Base-by-base conservation (phyloP, 2,329 filamentous ascomycete genomes). In the Hymenoscyphus fructigenus region DNA sequence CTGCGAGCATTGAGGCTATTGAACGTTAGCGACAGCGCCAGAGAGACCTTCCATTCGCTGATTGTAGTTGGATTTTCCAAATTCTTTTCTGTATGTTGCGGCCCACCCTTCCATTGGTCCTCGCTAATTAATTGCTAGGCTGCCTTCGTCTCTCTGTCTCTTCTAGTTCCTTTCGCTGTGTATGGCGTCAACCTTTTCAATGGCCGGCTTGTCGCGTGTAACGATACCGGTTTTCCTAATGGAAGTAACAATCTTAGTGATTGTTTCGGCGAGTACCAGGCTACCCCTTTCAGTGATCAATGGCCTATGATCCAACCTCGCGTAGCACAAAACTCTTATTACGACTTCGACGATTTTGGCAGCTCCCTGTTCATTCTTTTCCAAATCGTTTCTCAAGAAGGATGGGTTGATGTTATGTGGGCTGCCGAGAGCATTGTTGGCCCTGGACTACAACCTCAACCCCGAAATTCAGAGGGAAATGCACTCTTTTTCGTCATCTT, bases 331-430 rank as follows among this genome's bases (percentile, higher is more conserved):
- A 98, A 99, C 72, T 87, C 89, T 0, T 96, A 87, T 75, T 98
- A 90, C 78, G 90, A 90, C 76, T 99, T 99, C 75, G 95, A 99
- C 77, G 91, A 96, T 75, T 99, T 99, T 73, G 91, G 90, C n/a
- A 86, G 91, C 62, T 91, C 94, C 0, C 83, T 99, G 38, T 98
- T 98, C 80, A 96, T 96, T 67, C 90, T 99, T 66, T 99, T 97
- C 80, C 93, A 98, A 77, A 97, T 99, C 78, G 94, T 98, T 53
- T 98, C 94, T 61, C 95, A 99, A 77, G 96, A 99, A 82, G 95
- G 95, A 38, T 99, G 96, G 95, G 88, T 89, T 12, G 93, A 97
- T 76, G 92, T 97, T n/a, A 91, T 95, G 75, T 93, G 91, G 80
- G 85, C 86, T 38, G 90, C 89, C 1, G 91, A 96, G 80, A 86